Evolutionary conservation across 169 alveolate species (phyloP).

Genomic region (Eimeria acervulina): DNA sequence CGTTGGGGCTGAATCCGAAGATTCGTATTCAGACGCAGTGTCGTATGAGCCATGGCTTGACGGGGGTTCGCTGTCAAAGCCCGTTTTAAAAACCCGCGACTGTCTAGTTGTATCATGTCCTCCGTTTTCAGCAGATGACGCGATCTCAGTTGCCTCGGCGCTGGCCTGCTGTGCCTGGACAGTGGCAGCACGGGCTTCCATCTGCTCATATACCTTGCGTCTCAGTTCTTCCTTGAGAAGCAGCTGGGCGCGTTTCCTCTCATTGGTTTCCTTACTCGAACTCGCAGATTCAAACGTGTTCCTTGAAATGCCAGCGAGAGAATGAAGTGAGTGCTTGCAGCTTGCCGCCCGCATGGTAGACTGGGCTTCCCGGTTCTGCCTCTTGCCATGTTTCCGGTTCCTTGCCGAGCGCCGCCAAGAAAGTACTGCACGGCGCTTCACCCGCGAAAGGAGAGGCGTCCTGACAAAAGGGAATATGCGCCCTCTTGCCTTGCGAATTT

Average conservation of each 20-base stretch:
- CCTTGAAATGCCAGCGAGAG: background rate
- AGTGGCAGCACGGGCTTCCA: conserved; percentile 73
- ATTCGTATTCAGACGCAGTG: conserved; percentile 54
- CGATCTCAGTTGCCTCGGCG: background rate
- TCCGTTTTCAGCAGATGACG: background rate
- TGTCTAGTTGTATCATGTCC: background rate
- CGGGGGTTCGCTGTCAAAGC: conserved; percentile 57
- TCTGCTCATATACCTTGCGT: conserved; percentile 44
- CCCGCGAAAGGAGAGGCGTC: background rate
- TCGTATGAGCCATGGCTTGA: conserved; percentile 68
- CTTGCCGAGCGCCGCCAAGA: conserved; percentile 40
- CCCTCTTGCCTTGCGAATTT: conserved; percentile 19
- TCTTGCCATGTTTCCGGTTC: background rate
- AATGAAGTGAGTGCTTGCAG: background rate
- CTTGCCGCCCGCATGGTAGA: background rate
- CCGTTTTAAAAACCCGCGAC: conserved; percentile 14
- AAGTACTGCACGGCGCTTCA: conserved; percentile 6
- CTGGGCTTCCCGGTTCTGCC: background rate
- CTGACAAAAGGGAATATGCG: background rate
- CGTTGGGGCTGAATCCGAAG: conserved; percentile 63
- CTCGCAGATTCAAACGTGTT: background rate
- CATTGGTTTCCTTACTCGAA: background rate
- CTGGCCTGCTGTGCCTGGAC: background rate
- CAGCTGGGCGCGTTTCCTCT: conserved; percentile 44
- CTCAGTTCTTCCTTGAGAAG: conserved; percentile 69